Conservation (phyloP, 1,284 basidiomycete species). For the Coniferiporia sulphurascens region DNA sequence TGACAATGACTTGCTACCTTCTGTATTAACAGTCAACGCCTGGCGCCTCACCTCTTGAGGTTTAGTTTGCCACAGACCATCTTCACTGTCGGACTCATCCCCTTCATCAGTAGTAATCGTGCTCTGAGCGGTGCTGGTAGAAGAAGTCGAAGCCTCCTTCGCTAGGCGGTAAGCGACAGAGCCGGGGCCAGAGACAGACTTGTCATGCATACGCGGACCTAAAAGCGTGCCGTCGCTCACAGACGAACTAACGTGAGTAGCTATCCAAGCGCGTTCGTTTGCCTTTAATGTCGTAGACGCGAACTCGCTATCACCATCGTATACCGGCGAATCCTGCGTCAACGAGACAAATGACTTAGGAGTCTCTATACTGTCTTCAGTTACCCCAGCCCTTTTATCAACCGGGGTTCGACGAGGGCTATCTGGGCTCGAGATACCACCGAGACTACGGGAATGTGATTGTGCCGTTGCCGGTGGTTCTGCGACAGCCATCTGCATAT, state of each 20-base stretch:
- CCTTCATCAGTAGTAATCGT: conserved; percentile 19
- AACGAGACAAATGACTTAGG: conserved; percentile 6
- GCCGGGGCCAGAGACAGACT: not conserved
- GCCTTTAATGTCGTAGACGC: conserved; percentile 8
- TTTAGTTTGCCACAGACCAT: conserved; percentile 32
- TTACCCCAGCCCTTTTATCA: conserved; percentile 2
- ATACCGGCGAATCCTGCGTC: conserved; percentile 11
- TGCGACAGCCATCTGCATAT: not conserved
- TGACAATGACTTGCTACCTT: not conserved
- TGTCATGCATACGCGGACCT: conserved; percentile 1
- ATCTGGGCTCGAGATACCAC: conserved; percentile 8
- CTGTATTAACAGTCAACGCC: conserved; percentile 9
- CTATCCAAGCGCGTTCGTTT: conserved; percentile 8
- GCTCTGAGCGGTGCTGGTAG: conserved; percentile 1
- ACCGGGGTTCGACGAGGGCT: conserved; percentile 11
- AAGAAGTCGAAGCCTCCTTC: conserved; percentile 5
- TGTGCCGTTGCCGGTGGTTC: not conserved
- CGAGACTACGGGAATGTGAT: conserved; percentile 1
- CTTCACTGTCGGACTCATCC: conserved; percentile 42
- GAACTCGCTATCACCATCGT: conserved; percentile 17
- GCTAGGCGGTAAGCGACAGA: not conserved
- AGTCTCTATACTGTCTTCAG: not conserved
- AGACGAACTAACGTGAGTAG: not conserved
- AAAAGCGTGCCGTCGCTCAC: conserved; percentile 14
- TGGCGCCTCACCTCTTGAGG: conserved; percentile 14